These are phyloP conservation scores for Trichoderma reesei DNA, from an alignment of 495 filamentous ascomycete genomes.

Conservation along the genomic window DNA sequence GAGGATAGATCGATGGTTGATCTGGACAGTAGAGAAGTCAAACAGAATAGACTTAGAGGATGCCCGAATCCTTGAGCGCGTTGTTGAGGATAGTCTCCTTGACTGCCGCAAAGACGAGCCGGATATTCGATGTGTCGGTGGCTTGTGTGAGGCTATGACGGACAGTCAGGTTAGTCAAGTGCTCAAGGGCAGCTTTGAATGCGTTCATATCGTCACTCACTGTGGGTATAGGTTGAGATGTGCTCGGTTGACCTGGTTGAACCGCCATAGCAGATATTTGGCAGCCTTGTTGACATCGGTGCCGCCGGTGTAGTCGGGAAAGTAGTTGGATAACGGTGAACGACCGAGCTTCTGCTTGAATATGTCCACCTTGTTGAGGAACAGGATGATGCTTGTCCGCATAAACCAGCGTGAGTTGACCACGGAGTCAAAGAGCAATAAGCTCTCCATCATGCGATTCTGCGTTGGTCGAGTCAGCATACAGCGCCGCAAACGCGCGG, in stretches of 20 bases:
- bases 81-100: slow-evolving; percentile 99
- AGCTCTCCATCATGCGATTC: slow-evolving; percentile 98
- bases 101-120: slow-evolving; percentile 92
- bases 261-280: slow-evolving; percentile 95
- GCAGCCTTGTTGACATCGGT: slow-evolving; percentile 96
- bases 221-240: slow-evolving; percentile 96
- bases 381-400: slow-evolving; percentile 95
- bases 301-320: slow-evolving; percentile 94
- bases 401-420: slow-evolving; percentile 99
- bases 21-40: too few relatives aligned
- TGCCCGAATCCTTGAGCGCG: slow-evolving; percentile 93
- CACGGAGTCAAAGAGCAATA: slow-evolving; percentile 96
- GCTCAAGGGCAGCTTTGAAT: not conserved
- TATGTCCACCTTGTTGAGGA: slow-evolving; percentile 96
- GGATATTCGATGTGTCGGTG: slow-evolving; percentile 96
- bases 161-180: slow-evolving; percentile 21
- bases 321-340: slow-evolving; percentile 85
- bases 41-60: slow-evolving; percentile 52
- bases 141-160: slow-evolving; percentile 80
- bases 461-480: slow-evolving; percentile 30
- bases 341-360: slow-evolving; percentile 89
- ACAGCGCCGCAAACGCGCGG: not conserved
- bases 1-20: not conserved
- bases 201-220: slow-evolving; percentile 45
- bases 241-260: slow-evolving; percentile 95